These are phyloP conservation scores for Aurantiochytrium sp. DNA, from an alignment of 108 stramenopile genomes.

Conservation along the genomic window DNA sequence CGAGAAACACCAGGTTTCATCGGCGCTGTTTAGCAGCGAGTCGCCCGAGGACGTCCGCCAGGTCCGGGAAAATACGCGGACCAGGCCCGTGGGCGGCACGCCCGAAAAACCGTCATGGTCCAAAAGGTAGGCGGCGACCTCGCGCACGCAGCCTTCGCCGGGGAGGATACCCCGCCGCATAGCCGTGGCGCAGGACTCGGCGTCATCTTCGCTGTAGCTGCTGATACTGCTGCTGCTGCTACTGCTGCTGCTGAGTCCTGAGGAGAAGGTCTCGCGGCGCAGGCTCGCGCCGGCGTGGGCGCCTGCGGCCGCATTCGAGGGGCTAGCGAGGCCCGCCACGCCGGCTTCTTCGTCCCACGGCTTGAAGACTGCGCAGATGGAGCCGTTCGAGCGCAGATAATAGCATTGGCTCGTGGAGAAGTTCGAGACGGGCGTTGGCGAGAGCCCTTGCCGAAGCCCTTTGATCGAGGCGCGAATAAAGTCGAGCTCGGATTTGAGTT, in stretches of 20 bases:
- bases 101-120: constrained; percentile 70
- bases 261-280: neutral
- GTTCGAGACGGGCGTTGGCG: neutral
- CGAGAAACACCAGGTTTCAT: neutral
- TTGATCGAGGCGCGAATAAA: neutral
- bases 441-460: neutral
- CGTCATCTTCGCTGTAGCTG: neutral
- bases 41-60: neutral
- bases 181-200: neutral
- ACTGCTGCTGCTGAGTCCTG: neutral
- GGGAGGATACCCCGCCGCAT: constrained; percentile 67
- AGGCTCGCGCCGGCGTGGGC: no score
- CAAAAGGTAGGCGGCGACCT: constrained; percentile 93
- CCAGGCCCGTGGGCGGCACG: constrained; percentile 92
- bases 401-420: neutral
- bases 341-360: constrained; percentile 13
- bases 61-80: constrained; percentile 65
- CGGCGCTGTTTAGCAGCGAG: neutral
- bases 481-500: neutral
- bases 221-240: neutral
- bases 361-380: constrained; percentile 1
- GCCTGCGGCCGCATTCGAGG: neutral
- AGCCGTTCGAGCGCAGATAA: neutral
- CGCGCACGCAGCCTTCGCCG: constrained; percentile 87
- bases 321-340: neutral